Evolutionary conservation across 768 basidiomycete species (phyloP).

Genomic region (Tricholoma hemisulphureum): DNA sequence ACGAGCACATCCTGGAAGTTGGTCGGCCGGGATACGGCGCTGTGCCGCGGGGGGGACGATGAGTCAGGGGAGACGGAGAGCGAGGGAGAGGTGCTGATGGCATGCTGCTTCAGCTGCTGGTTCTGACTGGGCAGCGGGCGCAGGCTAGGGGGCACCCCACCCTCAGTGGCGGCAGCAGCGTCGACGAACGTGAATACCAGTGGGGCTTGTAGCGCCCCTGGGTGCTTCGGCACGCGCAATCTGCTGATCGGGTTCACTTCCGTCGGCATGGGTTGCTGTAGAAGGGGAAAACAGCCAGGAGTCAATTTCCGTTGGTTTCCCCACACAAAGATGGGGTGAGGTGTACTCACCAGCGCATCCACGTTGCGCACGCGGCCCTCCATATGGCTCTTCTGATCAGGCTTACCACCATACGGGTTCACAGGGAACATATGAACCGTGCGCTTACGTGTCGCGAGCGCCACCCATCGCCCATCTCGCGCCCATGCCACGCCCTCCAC

Average conservation of each 20-base stretch:
- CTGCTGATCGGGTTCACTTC: slow-evolving; percentile 58
- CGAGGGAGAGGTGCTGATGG: slow-evolving; percentile 10
- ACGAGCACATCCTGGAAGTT: slow-evolving; percentile 67
- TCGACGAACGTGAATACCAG: slow-evolving; percentile 59
- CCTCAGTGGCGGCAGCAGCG: too few species aligned
- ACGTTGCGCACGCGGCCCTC: slow-evolving; percentile 57
- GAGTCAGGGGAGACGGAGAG: slow-evolving; percentile 24
- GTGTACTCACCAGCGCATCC: slow-evolving; percentile 47
- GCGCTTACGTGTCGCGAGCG: slow-evolving; percentile 60
- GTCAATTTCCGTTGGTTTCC: too few species aligned
- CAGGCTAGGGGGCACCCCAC: slow-evolving; percentile 31
- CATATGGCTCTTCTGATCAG: slow-evolving; percentile 62
- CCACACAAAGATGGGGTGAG: too few species aligned
- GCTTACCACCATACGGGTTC: slow-evolving; percentile 72
- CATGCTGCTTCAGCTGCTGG: slow-evolving; percentile 10
- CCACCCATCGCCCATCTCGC: slow-evolving; percentile 64
- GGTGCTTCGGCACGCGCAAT: slow-evolving; percentile 37
- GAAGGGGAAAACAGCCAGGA: slow-evolving; percentile 5
- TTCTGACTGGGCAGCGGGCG: slow-evolving; percentile 41
- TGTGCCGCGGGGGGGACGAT: slow-evolving; percentile 14
- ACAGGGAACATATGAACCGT: slow-evolving; percentile 73
- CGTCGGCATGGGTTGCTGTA: slow-evolving; percentile 50
- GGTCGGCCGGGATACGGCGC: slow-evolving; percentile 29
- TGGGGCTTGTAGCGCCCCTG: slow-evolving; percentile 35
- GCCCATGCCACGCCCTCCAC: slow-evolving; percentile 57